These are phyloP conservation scores for Rhodomyrtus psidioides DNA, from an alignment of 441 rosid species.

Conservation along the genomic window DNA sequence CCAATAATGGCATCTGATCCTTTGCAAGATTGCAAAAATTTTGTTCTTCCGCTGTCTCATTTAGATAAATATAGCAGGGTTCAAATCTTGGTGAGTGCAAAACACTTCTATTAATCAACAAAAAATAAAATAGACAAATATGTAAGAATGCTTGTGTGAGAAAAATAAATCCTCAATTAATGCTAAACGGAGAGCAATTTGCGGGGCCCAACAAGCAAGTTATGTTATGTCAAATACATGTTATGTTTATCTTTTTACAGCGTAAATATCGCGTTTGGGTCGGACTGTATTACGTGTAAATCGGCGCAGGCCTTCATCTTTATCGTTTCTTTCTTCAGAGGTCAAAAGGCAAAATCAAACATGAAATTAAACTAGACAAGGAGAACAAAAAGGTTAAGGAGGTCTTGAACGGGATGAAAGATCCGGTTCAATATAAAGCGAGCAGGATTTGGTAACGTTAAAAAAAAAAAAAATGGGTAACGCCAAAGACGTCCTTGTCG, in stretches of 20 bases:
- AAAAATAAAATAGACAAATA: neutral
- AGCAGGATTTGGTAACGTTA: too few relatives aligned
- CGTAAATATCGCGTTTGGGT: neutral
- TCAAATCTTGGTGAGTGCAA: neutral
- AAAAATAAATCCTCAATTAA: neutral
- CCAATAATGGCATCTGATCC: neutral
- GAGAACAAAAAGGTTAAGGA: neutral
- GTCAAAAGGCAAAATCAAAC: neutral
- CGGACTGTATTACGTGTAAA: neutral
- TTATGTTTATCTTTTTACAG: neutral
- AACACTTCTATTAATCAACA: neutral
- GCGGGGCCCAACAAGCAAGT: neutral
- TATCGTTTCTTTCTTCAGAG: neutral
- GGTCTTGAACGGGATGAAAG: neutral
- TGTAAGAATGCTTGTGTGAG: neutral
- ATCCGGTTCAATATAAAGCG: neutral
- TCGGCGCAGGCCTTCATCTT: neutral
- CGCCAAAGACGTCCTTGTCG: neutral
- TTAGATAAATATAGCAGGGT: neutral
- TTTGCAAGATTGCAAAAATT: neutral
- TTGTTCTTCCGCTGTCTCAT: neutral
- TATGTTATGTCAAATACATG: neutral
- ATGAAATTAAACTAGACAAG: neutral
- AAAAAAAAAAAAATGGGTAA: too few relatives aligned
- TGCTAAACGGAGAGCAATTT: neutral